Evolutionary conservation across 345 rosid genomes (phyloP).

Genomic region (Viola odorata): DNA sequence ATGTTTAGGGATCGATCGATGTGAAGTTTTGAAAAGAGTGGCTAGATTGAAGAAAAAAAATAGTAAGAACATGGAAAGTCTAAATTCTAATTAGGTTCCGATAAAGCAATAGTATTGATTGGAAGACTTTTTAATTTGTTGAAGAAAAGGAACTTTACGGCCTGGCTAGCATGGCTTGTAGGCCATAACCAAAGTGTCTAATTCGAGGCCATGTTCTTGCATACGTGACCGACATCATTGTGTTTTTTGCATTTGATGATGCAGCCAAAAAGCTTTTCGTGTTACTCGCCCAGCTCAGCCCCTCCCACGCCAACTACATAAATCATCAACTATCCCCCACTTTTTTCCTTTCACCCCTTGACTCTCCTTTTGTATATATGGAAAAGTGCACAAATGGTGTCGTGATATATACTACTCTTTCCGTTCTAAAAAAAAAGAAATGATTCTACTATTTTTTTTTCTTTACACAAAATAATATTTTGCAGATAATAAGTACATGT

Average conservation of each 20-base stretch:
- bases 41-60: too few species aligned
- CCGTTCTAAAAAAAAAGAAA: too few species aligned
- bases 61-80: too few species aligned
- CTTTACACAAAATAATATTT: too few species aligned
- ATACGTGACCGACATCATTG: conserved; percentile 22
- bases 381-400: not conserved
- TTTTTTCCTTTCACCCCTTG: too few species aligned
- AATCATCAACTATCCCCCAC: not conserved
- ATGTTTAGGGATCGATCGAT: too few species aligned
- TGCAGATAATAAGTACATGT: too few species aligned
- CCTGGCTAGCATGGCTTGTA: conserved; percentile 20
- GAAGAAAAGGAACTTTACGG: conserved; percentile 19
- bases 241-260: conserved; percentile 11
- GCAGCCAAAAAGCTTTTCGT: conserved; percentile 7
- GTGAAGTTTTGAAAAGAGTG: too few species aligned
- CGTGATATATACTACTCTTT: not conserved
- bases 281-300: conserved; percentile 11
- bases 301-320: conserved; percentile 13
- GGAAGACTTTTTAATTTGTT: not conserved
- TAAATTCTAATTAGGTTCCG: too few species aligned
- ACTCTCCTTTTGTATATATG: not conserved
- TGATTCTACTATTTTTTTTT: too few species aligned
- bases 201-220: conserved; percentile 5
- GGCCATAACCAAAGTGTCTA: conserved; percentile 11
- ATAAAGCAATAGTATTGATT: conserved; percentile 12